A percentile compares a stretch with the other conserved stretches of the same genome.
These are phyloP conservation scores for Lactarius akahatsu DNA, from an alignment of 768 basidiomycete genomes.

Conservation along the genomic window DNA sequence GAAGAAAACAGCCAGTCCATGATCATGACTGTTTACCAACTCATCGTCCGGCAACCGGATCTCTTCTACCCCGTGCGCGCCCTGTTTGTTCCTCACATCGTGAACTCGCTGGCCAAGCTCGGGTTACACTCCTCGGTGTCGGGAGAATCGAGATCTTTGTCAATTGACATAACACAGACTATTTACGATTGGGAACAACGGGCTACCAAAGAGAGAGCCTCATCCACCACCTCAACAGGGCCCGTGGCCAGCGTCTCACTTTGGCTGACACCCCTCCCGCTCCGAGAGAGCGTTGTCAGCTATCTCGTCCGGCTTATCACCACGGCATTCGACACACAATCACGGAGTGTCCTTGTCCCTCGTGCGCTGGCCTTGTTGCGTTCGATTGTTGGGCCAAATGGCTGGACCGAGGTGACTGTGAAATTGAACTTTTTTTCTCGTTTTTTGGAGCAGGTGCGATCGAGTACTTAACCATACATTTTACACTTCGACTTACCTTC, in stretches of 20 bases:
- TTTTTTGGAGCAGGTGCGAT: constrained; percentile 72
- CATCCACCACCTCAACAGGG: constrained; percentile 14
- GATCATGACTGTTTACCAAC: constrained; percentile 81
- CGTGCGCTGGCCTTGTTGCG: constrained; percentile 68
- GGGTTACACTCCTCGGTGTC: constrained; percentile 74
- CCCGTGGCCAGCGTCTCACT: constrained; percentile 10
- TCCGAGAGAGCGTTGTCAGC: constrained; percentile 90
- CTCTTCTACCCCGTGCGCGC: constrained; percentile 92
- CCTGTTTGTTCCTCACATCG: constrained; percentile 91
- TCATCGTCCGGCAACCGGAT: constrained; percentile 87
- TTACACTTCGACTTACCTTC: constrained; percentile 1
- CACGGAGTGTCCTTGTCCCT: constrained; percentile 49
- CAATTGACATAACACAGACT: constrained; percentile 87
- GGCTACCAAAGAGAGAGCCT: constrained; percentile 34
- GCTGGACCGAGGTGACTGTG: constrained; percentile 90
- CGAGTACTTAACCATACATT: background rate
- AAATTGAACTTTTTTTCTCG: constrained; percentile 89
- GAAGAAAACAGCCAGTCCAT: constrained; percentile 81
- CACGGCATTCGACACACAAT: constrained; percentile 54
- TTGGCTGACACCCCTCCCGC: constrained; percentile 76
- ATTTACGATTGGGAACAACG: constrained; percentile 93
- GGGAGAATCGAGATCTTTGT: constrained; percentile 77
- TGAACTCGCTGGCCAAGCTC: constrained; percentile 83
- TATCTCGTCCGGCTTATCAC: constrained; percentile 92
- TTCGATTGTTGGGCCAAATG: constrained; percentile 74